These are phyloP conservation scores for Xylaria longipes DNA, from an alignment of 495 filamentous ascomycete genomes.

Conservation along the genomic window DNA sequence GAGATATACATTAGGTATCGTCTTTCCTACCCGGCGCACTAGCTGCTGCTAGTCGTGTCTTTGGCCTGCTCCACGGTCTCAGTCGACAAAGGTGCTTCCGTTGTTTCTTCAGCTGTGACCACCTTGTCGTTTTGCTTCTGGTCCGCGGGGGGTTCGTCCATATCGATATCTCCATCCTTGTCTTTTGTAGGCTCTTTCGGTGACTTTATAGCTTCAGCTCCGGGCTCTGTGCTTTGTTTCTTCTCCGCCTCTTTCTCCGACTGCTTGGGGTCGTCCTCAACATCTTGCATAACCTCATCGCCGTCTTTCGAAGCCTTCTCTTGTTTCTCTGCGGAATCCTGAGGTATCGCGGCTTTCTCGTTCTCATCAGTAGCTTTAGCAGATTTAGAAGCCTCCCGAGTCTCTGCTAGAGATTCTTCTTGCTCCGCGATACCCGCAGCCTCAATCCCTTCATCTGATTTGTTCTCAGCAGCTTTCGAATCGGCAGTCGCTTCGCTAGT, in stretches of 20 bases:
- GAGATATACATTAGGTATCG: neutral
- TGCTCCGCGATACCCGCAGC: conserved; percentile 41
- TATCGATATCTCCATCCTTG: conserved; percentile 39
- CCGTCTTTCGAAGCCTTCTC: conserved; percentile 32
- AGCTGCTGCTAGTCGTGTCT: conserved; percentile 17
- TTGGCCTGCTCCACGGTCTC: conserved; percentile 6
- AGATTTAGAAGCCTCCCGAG: conserved; percentile 27
- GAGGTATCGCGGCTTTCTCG: conserved; percentile 29
- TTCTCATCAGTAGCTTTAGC: conserved; percentile 33
- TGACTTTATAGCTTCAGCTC: conserved; percentile 24
- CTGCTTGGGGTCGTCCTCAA: conserved; percentile 17
- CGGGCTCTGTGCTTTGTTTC: conserved; percentile 18
- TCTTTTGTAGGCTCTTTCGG: conserved; percentile 30
- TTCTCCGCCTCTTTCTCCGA: conserved; percentile 30
- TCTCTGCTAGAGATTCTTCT: conserved; percentile 28
- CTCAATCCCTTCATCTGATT: conserved; percentile 36
- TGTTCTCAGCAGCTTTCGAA: conserved; percentile 46
- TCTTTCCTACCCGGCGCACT: neutral
- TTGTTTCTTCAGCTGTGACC: conserved; percentile 29
- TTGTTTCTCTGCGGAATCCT: conserved; percentile 19
- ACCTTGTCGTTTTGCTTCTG: conserved; percentile 19
- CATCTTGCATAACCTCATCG: conserved; percentile 45
- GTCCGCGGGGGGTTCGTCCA: conserved; percentile 32
- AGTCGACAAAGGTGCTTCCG: conserved; percentile 17
- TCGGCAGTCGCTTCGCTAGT: conserved; percentile 33